phyloP scores from a whole-genome alignment of 2,329 filamentous ascomycete species.

The Colletotrichum karsti region DNA sequence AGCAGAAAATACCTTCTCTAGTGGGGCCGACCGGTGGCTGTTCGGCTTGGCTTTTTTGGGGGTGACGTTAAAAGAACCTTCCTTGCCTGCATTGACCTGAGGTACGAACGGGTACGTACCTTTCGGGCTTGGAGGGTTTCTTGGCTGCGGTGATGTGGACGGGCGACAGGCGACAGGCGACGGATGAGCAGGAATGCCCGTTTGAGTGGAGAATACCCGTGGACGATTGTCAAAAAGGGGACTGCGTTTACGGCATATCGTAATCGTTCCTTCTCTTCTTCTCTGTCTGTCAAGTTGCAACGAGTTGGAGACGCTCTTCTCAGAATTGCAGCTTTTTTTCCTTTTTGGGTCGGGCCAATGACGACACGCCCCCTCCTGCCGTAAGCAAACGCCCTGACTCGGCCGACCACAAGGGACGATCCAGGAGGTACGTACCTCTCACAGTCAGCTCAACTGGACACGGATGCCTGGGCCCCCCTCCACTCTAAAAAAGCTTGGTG shows the following conservation, averaged over 20 bases:
- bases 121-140: too few relatives aligned
- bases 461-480: conserved; percentile 20
- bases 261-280: neutral
- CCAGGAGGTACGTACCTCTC: neutral
- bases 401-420: neutral
- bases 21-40: conserved; percentile 10
- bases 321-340: neutral
- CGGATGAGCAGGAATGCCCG: too few relatives aligned
- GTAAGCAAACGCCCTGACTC: neutral
- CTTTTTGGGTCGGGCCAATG: neutral
- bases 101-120: too few relatives aligned
- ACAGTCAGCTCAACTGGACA: neutral
- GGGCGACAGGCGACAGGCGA: too few relatives aligned
- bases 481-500: conserved; percentile 28
- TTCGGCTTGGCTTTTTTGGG: conserved; percentile 2
- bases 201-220: too few relatives aligned
- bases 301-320: neutral
- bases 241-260: conserved; percentile 1
- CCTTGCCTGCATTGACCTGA: neutral
- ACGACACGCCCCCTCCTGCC: neutral
- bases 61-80: neutral
- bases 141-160: too few relatives aligned
- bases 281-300: neutral
- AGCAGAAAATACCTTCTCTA: conserved; percentile 16
- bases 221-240: too few relatives aligned